Base-by-base conservation (phyloP, 2,329 filamentous ascomycete genomes). In the Fusarium odoratissimum region DNA sequence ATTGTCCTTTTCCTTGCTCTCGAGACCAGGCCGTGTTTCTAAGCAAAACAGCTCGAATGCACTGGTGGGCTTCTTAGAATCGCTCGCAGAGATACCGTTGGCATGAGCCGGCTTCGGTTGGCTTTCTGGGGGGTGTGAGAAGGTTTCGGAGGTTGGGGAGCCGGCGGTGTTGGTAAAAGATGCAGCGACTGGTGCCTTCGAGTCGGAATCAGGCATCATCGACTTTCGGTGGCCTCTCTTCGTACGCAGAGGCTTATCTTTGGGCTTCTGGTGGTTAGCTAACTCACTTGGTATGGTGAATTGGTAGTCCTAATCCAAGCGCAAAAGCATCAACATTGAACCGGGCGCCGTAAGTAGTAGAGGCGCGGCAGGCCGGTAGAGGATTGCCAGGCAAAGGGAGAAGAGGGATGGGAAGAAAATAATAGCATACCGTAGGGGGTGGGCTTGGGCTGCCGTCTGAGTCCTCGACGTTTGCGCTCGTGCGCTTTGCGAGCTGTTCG, bases 391-490 rank as follows among this genome's bases (percentile, higher is more conserved):
- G 73, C 60, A 51, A 60, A 57, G 60, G 55, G 51, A 38, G 64
- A 46, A 49, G 38, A 42, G 42, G 41, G 40, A 40, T n/a, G 37
- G 35, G 30, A 54, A 61, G 42, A 31, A 58, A 64, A 59, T 60
- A 44, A 68, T 61, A 46, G 44, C 89, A 74, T 89, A 93, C 91
- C 76, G 93, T 94, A 46, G 92, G 92, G 30, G 92, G 92, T n/a
- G 92, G 92, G 78, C 91, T 94, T 11, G 91, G 92, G 79, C 91
- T 94, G 76, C 92, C 91, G 76, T 95, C 93, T 14, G 92, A 94
- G 80, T 95, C 92, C 80, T 93, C 91, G 52, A 93, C 91, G 74
- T 92, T 92, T 74, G 90, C 87, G 81, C 91, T 92, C 23, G 92
- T 94, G 75, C 93, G 90, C 77, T 91, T 91, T 25, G 91, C 87